Evolutionary conservation across 1,139 yeast species (phyloP).

Genomic region (Kurtzmaniella quercitrusa): DNA sequence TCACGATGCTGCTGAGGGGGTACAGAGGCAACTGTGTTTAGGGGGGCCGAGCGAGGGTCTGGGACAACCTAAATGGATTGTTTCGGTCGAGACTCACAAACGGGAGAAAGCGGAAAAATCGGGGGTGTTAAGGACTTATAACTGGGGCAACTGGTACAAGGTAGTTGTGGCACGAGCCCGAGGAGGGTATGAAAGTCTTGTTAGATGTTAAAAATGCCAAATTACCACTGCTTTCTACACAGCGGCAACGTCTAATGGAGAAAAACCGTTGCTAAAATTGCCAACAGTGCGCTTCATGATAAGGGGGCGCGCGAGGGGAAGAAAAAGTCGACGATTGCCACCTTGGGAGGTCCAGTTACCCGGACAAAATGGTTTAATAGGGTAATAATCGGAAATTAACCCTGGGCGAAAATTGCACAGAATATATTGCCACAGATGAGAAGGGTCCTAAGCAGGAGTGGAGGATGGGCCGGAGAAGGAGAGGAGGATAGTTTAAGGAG

Average conservation of each 20-base stretch:
- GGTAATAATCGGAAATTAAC: slow-evolving; percentile 1
- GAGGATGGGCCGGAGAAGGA: too few species aligned
- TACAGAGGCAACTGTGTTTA: too few species aligned
- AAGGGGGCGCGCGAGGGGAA: slow-evolving; percentile 1
- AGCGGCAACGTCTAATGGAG: not conserved
- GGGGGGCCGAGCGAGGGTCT: slow-evolving; percentile 1
- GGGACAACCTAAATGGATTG: not conserved
- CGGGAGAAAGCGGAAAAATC: not conserved
- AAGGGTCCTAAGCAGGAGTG: not conserved
- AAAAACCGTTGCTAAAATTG: not conserved
- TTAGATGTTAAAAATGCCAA: not conserved
- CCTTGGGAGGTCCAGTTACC: not conserved
- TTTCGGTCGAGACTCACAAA: not conserved
- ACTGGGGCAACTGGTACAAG: too few species aligned
- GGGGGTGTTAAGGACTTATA: not conserved
- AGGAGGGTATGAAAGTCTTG: not conserved
- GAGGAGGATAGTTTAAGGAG: too few species aligned
- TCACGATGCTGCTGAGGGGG: too few species aligned
- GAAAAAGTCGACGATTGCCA: slow-evolving; percentile 1
- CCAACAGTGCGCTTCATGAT: not conserved
- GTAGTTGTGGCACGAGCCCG: too few species aligned
- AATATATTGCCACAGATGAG: not conserved
- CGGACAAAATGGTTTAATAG: slow-evolving; percentile 2
- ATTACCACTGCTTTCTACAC: not conserved
- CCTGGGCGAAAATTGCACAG: not conserved